phyloP scores from a whole-genome alignment of 2,329 filamentous ascomycete genomes.

The Cryphonectria radicalis region DNA sequence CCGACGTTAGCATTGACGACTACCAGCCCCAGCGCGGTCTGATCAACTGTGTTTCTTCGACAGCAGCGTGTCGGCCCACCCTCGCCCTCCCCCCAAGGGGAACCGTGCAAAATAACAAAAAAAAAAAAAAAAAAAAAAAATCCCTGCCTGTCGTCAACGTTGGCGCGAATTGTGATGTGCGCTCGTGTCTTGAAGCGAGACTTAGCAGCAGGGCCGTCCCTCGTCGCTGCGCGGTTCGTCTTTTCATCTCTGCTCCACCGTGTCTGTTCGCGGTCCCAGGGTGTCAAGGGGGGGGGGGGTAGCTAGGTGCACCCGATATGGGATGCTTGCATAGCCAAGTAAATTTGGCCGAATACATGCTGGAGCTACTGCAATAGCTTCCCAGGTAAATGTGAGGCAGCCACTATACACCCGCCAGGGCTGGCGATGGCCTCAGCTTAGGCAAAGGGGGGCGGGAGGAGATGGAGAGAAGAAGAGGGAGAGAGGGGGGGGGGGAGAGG shows the following conservation, averaged over 20 bases:
- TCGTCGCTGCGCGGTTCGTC: neutral
- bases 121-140: neutral
- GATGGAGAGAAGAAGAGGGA: neutral
- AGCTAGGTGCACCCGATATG: neutral
- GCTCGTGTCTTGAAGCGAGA: conserved; percentile 7
- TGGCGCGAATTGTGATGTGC: neutral
- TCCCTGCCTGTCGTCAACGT: neutral
- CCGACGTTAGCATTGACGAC: conserved; percentile 17
- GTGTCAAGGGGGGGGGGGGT: conserved; percentile 1
- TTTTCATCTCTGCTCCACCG: conserved; percentile 2
- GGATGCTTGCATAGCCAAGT: neutral
- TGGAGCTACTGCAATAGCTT: neutral
- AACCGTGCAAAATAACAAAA: neutral
- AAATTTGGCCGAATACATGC: neutral
- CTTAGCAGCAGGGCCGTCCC: neutral
- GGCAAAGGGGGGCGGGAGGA: neutral
- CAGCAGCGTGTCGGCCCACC: neutral
- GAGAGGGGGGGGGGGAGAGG: too few species aligned
- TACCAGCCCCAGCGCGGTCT: conserved; percentile 2
- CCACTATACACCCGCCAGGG: neutral
- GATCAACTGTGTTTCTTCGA: neutral
- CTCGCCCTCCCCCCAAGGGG: neutral
- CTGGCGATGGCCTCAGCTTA: neutral
- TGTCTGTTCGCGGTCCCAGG: neutral
- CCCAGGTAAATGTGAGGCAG: neutral